Percentiles rank a stretch among this genome's conserved stretches.
phyloP scores from a whole-genome alignment of 495 filamentous ascomycete species.

The Tuber indicum region DNA sequence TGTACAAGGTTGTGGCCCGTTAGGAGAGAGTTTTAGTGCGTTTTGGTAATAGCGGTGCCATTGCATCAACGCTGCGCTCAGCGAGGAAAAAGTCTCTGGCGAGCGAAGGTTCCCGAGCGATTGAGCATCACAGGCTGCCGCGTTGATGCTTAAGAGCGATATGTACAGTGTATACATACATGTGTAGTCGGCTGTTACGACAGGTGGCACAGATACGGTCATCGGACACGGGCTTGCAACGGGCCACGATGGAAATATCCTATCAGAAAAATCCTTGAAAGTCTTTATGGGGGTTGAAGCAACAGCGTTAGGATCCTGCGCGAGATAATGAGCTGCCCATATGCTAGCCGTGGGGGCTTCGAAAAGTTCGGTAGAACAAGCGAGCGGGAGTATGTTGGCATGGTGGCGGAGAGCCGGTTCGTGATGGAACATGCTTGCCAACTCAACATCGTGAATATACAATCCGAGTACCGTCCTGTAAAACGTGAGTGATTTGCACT shows the following conservation, averaged over 20 bases:
- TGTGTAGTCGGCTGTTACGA: neutral
- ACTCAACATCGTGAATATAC: constrained; percentile 32
- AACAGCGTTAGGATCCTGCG: constrained; percentile 1
- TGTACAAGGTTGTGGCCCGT: neutral
- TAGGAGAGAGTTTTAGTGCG: neutral
- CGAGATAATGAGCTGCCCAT: constrained; percentile 13
- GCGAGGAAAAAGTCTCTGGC: neutral
- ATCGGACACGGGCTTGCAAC: neutral
- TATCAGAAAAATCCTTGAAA: neutral
- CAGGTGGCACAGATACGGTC: neutral
- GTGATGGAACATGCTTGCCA: constrained; percentile 27
- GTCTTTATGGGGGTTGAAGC: constrained; percentile 1
- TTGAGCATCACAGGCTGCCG: constrained; percentile 10
- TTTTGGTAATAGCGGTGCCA: constrained; percentile 1
- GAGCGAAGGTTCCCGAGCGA: constrained; percentile 5
- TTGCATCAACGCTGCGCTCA: neutral
- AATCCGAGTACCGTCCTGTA: constrained; percentile 25
- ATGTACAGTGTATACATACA: constrained; percentile 7
- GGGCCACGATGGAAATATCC: constrained; percentile 1
- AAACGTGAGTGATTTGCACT: neutral
- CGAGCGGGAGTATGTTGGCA: neutral
- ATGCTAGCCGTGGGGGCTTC: constrained; percentile 17
- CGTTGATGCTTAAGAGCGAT: constrained; percentile 7
- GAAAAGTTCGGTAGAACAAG: constrained; percentile 20
- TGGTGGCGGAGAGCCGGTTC: constrained; percentile 26